Evolutionary conservation across 208 protist species (phyloP), one percentile per base, ranked within the genome.

Genomic region (Lotmaria passim): DNA sequence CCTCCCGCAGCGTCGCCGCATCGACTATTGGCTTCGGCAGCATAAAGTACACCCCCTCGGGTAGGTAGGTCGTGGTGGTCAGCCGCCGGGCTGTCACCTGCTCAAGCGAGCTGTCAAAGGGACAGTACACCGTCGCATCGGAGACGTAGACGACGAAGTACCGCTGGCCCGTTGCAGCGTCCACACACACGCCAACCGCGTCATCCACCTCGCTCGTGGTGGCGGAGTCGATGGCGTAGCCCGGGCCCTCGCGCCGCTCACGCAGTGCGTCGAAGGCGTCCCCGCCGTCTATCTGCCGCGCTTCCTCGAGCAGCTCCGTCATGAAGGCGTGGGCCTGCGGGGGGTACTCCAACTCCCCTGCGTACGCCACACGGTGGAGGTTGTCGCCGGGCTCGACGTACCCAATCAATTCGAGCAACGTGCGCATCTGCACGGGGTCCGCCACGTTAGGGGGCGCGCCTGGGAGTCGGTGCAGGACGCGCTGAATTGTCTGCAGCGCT

Each of bases 171-270:
- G 80, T 96, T 12, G 4, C 28, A 2, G 71, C 53, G 52, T 94
- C 82, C 4, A 79, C 75, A 58, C 90, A 80, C 21, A 94, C 81
- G 5, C 87, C 87, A 65, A 96, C 95, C 28, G 89, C 91, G 53
- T 96, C 91, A 65, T 96, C 91, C 11, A 96, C 91, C 63, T 96
- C 91, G 53, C 87, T 94, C n/a, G 91, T 96, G 5, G 87, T 87
- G 62, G 88, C 89, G 46, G 85, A 93, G 74, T 96, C 91, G 62
- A 96, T 93, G 33, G 91, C 91, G 73, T 95, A 96, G 30, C 68
- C 89, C 0, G 87, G 89, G 2, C 82, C 83, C 3, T 43, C 55
- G 12, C 73, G 47, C 24, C 57, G 39, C 26, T 83, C 69, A 3
- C 91, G 86, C n/a, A 94, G 69, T 1, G 43, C 56, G 57, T 94